phyloP scores from a whole-genome alignment of 2,329 filamentous ascomycete species.

The Colletotrichum sp. region DNA sequence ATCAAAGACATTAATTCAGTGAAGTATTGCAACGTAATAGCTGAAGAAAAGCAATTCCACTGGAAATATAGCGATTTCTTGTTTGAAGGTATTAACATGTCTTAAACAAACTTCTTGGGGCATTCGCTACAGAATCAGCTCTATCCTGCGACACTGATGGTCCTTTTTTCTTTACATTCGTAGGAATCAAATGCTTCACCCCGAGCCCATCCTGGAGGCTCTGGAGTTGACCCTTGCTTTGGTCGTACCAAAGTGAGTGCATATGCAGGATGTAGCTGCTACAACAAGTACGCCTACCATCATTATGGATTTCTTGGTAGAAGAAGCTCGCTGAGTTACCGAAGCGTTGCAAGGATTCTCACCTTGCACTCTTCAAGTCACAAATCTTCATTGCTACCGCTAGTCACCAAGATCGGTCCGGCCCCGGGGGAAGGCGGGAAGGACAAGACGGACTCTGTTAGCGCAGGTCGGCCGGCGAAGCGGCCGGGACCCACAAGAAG shows the following conservation, averaged over 20 bases:
- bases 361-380: neutral
- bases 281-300: neutral
- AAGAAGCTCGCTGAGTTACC: neutral
- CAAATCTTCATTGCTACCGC: neutral
- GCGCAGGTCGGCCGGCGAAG: neutral
- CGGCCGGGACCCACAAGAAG: neutral
- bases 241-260: neutral
- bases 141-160: neutral
- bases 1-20: neutral
- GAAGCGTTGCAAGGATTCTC: neutral
- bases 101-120: neutral
- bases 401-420: neutral
- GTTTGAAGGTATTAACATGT: neutral
- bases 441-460: neutral
- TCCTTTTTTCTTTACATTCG: neutral
- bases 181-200: neutral
- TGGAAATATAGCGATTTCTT: neutral
- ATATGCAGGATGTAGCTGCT: neutral
- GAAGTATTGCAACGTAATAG: neutral
- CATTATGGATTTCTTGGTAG: fast-evolving
- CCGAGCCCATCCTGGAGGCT: neutral
- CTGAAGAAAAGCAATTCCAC: neutral
- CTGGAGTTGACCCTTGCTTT: neutral
- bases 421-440: neutral
- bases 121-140: neutral